Base-by-base conservation (phyloP, 2,329 filamentous ascomycete species). In the Fusarium napiforme region DNA sequence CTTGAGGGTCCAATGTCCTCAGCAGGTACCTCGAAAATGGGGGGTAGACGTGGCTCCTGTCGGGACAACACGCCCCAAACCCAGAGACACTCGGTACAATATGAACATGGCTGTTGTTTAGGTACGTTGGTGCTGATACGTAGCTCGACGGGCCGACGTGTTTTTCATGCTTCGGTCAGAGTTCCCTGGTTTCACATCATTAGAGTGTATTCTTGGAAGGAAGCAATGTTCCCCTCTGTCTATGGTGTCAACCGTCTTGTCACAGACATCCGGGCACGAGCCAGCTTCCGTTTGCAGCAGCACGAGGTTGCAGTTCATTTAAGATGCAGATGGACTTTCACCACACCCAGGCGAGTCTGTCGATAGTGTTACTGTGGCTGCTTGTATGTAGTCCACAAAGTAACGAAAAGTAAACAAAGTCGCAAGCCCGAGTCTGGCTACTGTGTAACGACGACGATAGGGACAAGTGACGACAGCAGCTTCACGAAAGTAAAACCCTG, bases 41-140 rank as follows among this genome's bases (percentile, higher is more conserved):
- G 70, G 66, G 72, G 67, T 42, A 64, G 73, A 76, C 75, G 75
- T 76, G 75, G 75, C 75, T 75, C 73, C 67, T 77, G 67, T 75
- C 52, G 50, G 64, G 64, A 61, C 62, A 77, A 72, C 60, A 77
- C 62, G 72, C 72, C 72, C 72, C 69, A 63, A 36, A 70, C 69
- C 66, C 53, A 43, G 36, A 65, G 36, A 55, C 39, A 39, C 32
- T 49, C 21, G 52, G 50, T 39, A 23, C 15, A 49, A 47, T 47
- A 47, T 11, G 32, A 15, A 42, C 32, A 47, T 19, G 49, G 50
- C 36, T 37, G 40, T 42, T 67, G 26, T 60, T 67, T 57, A 45
- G 15, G 15, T 18, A 45, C 18, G 16, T 19, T 19, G 30, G 53
- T 46, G 63, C 63, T 42, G 45, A 34, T 61, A 34, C 30, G 47